Evolutionary conservation across 805 yeast genomes (phyloP).

Genomic region (Metschnikowia corniflorae): DNA sequence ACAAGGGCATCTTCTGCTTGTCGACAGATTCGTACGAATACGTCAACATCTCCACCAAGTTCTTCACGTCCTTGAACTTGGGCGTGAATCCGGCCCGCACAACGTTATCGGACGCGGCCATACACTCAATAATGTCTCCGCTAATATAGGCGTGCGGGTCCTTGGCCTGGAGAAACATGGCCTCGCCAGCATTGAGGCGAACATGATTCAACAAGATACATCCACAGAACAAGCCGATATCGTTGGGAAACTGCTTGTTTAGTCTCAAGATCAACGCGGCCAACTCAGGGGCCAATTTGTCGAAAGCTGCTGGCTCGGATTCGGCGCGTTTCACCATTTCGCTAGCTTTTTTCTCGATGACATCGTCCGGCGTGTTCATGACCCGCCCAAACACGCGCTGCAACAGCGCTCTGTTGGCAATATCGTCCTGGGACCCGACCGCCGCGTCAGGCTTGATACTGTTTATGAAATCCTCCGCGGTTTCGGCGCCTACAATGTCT

Average conservation of each 20-base stretch:
- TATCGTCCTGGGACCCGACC: slow-evolving; percentile 53
- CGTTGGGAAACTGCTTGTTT: slow-evolving; percentile 86
- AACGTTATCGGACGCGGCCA: slow-evolving; percentile 99
- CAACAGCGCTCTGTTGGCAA: slow-evolving; percentile 57
- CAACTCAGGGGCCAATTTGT: slow-evolving; percentile 43
- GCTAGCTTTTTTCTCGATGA: slow-evolving; percentile 55
- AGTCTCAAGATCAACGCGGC: slow-evolving; percentile 74
- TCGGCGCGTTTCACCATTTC: slow-evolving; percentile 64
- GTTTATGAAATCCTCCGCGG: slow-evolving; percentile 49
- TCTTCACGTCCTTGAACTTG: slow-evolving; percentile 91
- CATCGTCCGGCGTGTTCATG: slow-evolving; percentile 75
- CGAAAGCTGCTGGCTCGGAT: slow-evolving; percentile 55
- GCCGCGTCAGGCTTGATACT: slow-evolving; percentile 45
- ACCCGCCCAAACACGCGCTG: slow-evolving; percentile 75
- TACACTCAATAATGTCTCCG: slow-evolving; percentile 98
- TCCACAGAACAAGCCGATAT: slow-evolving; percentile 94
- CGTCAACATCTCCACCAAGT: slow-evolving; percentile 86
- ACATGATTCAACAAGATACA: slow-evolving; percentile 90
- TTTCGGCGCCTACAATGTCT: slow-evolving; percentile 62
- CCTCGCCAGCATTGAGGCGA: slow-evolving; percentile 80
- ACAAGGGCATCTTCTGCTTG: slow-evolving; percentile 84
- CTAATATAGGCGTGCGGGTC: slow-evolving; percentile 97
- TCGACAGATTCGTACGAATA: slow-evolving; percentile 85
- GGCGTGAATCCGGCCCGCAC: slow-evolving; percentile 99
- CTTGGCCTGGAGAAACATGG: slow-evolving; percentile 92